phyloP scores from a whole-genome alignment of 345 rosid species.

The thale cress (Arabidopsis thaliana) region TAIR10.1 NC_003075.7:14824501-14825000 shows the following conservation, averaged over 20 bases:
- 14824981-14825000: not conserved
- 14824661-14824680: not conserved
- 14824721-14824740: not conserved
- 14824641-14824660: not conserved
- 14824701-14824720: slow-evolving; percentile 18
- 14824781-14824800: not conserved
- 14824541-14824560: not conserved
- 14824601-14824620: not conserved
- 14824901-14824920: not conserved
- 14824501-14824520: not conserved
- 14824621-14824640: not conserved
- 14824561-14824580: not conserved
- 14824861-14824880: not conserved
- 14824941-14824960: no score
- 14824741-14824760: slow-evolving; percentile 5
- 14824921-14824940: not conserved
- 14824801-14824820: not conserved
- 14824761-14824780: not conserved
- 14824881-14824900: not conserved
- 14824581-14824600: not conserved
- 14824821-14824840: not conserved
- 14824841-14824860: not conserved
- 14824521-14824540: not conserved
- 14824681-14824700: not conserved
- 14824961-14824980: not conserved